Evolutionary conservation across 805 yeast genomes (phyloP), one percentile per base, ranked within the genome.

Genomic region (Lipomyces yamadae): DNA sequence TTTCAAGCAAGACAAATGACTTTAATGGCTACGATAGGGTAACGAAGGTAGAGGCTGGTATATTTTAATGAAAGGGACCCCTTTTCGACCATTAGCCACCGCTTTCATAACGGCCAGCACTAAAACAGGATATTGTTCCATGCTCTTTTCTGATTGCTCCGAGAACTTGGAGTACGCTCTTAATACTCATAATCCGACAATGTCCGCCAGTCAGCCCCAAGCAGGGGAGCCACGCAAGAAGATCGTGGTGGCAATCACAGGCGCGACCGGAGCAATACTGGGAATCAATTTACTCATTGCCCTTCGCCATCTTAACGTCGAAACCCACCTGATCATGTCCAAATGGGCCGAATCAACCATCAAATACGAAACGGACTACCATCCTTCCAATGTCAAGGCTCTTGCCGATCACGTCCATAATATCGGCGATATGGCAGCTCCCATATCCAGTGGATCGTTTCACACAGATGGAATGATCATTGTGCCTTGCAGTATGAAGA

Each of bases 211-310:
- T 39, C 45, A 39, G 45, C 4, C 45, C 45, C 45, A 39, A 39
- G 45, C 45, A 39, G 45, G 45, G 45, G 45, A 39, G 45, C 45
- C 1, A 39, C 45, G 45, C 45, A 39, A 39, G 45, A 2, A 39
- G 45, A 39, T 39, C 45, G 45, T 39, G 45, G 45, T 39, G 45
- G 45, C 45, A 39, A 39, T 39, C 45, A 39, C 45, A 39, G 45
- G 45, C 45, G 45, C 45, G 10, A 39, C 45, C 45, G 45, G 45
- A 39, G 45, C 45, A 39, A 39, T 39, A 39, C 45, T 39, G 45
- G 45, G 45, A 39, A 39, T 39, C 45, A 39, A 39, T 39, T 39
- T 39, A 39, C 45, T 39, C 45, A 1, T 39, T 39, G 45, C 45
- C 45, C 45, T 39, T 39, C 45, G 45, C 45, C 45, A 39, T 39